Conservation (phyloP, 1,284 basidiomycete species). For the Inonotus obliquus region DNA sequence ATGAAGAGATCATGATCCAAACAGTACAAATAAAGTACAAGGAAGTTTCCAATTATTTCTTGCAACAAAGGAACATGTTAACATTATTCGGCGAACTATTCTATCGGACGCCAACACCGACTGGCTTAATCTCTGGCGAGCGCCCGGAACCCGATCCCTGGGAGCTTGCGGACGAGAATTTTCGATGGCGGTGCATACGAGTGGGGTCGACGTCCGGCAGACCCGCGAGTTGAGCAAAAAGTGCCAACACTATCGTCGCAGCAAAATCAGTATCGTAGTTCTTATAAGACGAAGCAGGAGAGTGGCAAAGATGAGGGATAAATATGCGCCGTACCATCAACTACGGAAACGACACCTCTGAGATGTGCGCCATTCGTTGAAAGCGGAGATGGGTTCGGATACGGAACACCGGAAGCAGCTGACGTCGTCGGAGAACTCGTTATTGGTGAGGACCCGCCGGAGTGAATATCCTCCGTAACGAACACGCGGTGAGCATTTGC, state of each 20-base stretch:
- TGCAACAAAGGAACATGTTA: too few species aligned
- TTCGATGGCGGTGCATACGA: slow-evolving; percentile 66
- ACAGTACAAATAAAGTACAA: too few species aligned
- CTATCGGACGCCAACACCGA: neutral
- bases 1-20: too few species aligned
- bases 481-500: slow-evolving; percentile 74
- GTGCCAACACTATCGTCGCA: slow-evolving; percentile 50
- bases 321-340: slow-evolving; percentile 62
- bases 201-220: slow-evolving; percentile 67
- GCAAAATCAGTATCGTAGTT: neutral
- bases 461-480: slow-evolving; percentile 48
- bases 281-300: neutral
- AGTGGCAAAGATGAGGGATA: neutral
- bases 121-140: neutral
- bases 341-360: slow-evolving; percentile 67
- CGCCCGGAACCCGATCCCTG: neutral
- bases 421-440: slow-evolving; percentile 37
- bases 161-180: slow-evolving; percentile 53
- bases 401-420: neutral
- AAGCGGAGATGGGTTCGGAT: slow-evolving; percentile 28
- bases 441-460: slow-evolving; percentile 28
- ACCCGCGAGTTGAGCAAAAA: slow-evolving; percentile 68
- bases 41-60: too few species aligned
- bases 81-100: neutral
- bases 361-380: slow-evolving; percentile 31